Conservation (phyloP, 2,329 filamentous ascomycete genomes). For the Botrytis sinoallii region DNA sequence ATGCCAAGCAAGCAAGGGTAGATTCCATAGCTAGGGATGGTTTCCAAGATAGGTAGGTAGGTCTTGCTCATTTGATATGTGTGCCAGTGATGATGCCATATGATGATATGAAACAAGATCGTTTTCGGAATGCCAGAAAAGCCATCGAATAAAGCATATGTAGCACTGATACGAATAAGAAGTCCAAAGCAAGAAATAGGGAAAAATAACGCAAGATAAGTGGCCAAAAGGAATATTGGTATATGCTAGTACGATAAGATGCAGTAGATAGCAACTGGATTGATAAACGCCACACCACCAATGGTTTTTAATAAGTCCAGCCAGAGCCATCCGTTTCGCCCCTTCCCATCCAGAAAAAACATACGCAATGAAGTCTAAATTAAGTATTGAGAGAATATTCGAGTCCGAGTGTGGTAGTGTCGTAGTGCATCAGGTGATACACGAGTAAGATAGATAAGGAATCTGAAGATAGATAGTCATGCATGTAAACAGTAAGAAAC, state of each 20-base stretch:
- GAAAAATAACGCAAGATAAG: constrained; percentile 3
- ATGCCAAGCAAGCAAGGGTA: constrained; percentile 8
- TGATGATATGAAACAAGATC: constrained; percentile 11
- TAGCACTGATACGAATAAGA: constrained; percentile 7
- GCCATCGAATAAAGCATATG: constrained; percentile 3
- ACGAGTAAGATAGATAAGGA: constrained; percentile 7
- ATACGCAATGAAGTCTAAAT: constrained; percentile 10
- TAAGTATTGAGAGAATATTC: constrained; percentile 4
- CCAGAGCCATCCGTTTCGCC: constrained; percentile 8
- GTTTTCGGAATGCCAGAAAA: background rate
- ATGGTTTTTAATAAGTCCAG: constrained; percentile 6
- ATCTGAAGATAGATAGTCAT: constrained; percentile 10
- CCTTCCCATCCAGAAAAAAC: background rate
- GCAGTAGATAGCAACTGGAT: constrained; percentile 1
- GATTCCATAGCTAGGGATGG: background rate
- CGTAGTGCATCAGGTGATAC: constrained; percentile 12
- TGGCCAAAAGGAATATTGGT: constrained; percentile 13
- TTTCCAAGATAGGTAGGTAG: background rate
- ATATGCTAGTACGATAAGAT: constrained; percentile 19
- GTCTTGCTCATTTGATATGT: constrained; percentile 1
- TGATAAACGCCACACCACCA: constrained; percentile 13
- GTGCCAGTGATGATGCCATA: constrained; percentile 13
- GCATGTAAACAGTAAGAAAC: constrained; percentile 11
- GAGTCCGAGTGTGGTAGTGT: background rate
- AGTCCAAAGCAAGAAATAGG: constrained; percentile 6